Evolutionary conservation across 164 flowering plant species (phyloP), one percentile per base, ranked within the genome.

Genomic region (Magnolia sinica): DNA sequence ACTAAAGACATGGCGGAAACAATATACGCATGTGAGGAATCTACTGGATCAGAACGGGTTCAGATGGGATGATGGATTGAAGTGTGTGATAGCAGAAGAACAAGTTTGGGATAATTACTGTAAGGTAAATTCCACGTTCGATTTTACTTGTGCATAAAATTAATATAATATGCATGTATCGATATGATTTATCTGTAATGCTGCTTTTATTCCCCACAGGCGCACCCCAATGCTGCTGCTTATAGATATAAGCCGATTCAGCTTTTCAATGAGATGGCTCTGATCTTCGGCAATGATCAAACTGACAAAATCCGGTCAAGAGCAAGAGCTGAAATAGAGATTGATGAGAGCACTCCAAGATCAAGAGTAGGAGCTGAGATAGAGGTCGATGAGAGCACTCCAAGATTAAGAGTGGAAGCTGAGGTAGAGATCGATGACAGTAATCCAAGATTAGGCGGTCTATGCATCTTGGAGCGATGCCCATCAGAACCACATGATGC

Each of bases 41-140:
- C 84, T 90, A 66, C 87, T 90, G 74, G 85, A 79, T 0, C 87
- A 85, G 78, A 68, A 11, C 14, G 93, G 90, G 4, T 90, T 90
- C 74, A 74, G 78, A 75, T 90, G 93, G 93, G 88, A 90, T 75
- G 87, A 86, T 59, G 74, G 64, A 3, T 80, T 86, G 23, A 83
- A 87, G 37, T 88, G 88, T 90, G 89, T 90, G 72, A 79, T 78
- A 3, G 91, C 91, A 66, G 87, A 86, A 67, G 84, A 88, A 73
- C 72, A 63, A 68, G 82, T 84, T 67, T 90, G 93, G 93, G 89
- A 88, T 78, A 84, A 84, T 64, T 87, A 88, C 79, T 76, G 86
- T 78, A 86, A 87, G 91, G 93, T 90, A 45, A 45, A 11, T 31
- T 72, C 22, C 20, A 79, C 51, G 7, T 50, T 55, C 7, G 29